Evolutionary conservation across 257 asterid genomes (phyloP), one percentile per base, ranked within the genome.

Genomic region (Penstemon eatonii): DNA sequence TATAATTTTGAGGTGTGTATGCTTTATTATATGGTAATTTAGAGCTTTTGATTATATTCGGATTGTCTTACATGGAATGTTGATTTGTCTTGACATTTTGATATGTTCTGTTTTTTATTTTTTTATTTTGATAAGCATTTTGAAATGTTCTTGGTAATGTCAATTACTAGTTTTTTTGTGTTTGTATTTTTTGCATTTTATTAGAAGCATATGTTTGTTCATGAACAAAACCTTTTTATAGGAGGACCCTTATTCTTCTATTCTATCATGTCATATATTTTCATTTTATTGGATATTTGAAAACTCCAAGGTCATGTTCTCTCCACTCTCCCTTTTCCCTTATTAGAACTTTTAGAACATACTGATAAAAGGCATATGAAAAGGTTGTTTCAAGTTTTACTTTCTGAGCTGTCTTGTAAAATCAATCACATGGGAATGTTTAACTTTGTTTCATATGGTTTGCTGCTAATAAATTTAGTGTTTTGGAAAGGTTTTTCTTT

Each of bases 111-210:
- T 15, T 15, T 15, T 15, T 15, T n/a, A n/a, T n/a, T 15, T 15
- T 15, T 15, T 15, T 15, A 0, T 15, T 15, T 15, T 15, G 18
- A 15, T 15, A 15, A 15, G 18, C 47, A 52, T 66, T 52, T 62
- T 63, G 68, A 62, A 18, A 3, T 55, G 60, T 47, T 72, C 38
- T 65, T 79, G 66, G 68, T 68, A 72, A 60, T 68, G 68, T 46
- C 73, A 58, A 65, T 52, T 64, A n/a, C 33, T 25, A 25, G 60
- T 60, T 63, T 37, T 64, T 45, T 63, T 51, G 55, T 42, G 73
- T 63, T 66, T 69, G 71, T 49, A 56, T 25, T 68, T 51, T 36
- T 9, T 50, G 50, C 67, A 49, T 68, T 64, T 62, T 11, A 57
- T 40, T 25, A 56, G 60, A 57, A 60, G 61, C 38, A 8, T 45